These are phyloP conservation scores for Hypoxylon cercidicola DNA, from an alignment of 495 filamentous ascomycete species.

Conservation along the genomic window DNA sequence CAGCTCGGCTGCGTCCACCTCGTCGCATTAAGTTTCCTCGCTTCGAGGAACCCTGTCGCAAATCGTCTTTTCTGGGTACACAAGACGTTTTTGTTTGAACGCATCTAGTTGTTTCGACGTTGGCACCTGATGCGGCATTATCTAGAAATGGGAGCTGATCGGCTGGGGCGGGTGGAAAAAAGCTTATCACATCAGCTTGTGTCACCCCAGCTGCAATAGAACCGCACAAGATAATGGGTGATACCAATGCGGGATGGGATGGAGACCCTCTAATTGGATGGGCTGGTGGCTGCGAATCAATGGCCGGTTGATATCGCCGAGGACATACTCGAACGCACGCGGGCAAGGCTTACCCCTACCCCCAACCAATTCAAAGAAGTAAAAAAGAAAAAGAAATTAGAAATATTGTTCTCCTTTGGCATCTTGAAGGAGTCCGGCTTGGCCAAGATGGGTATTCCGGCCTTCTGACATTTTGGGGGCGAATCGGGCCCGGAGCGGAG, in stretches of 20 bases:
- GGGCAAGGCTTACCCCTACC: neutral
- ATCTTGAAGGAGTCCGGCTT: conserved; percentile 12
- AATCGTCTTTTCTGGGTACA: neutral
- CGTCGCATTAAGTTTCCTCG: conserved; percentile 37
- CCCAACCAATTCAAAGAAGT: neutral
- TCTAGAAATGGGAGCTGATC: conserved; percentile 29
- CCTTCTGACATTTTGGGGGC: neutral
- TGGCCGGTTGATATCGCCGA: neutral
- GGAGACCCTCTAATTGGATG: conserved; percentile 29
- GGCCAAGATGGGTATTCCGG: conserved; percentile 16
- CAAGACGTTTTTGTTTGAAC: neutral
- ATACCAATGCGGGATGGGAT: conserved; percentile 18
- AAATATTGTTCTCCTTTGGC: neutral
- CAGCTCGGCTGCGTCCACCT: conserved; percentile 26
- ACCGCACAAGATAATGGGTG: conserved; percentile 6
- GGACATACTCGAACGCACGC: neutral
- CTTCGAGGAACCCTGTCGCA: conserved; percentile 19
- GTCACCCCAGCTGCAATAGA: conserved; percentile 21
- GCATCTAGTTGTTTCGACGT: neutral
- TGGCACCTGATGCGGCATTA: conserved; percentile 38
- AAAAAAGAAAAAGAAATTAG: neutral
- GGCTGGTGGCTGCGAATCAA: conserved; percentile 20
- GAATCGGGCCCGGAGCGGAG: conserved; percentile 17
- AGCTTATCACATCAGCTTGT: conserved; percentile 36
- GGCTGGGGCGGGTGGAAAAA: conserved; percentile 33